A percentile compares a stretch with the other conserved stretches of the same genome.
Conservation (phyloP, 176 grass and related monocot genomes). For the Luzula sylvatica region DNA sequence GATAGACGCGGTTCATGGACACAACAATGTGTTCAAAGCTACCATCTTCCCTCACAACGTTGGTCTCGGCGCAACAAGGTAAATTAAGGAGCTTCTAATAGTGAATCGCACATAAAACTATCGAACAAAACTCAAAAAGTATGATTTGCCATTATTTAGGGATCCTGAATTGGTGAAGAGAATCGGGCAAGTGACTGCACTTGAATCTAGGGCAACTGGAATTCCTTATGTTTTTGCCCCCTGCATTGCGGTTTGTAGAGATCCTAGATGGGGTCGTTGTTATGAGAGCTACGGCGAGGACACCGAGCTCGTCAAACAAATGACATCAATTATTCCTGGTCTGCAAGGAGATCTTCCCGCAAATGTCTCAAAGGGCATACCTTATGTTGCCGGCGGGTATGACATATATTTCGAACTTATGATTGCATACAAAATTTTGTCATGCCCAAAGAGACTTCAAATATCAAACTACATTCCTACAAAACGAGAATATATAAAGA, state of each 20-base stretch:
- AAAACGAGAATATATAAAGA: neutral
- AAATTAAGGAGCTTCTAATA: neutral
- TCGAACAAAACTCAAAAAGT: no score
- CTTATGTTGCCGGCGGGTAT: conserved; percentile 52
- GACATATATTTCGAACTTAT: no score
- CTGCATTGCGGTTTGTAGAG: conserved; percentile 73
- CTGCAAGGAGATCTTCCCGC: conserved; percentile 49
- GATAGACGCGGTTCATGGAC: conserved; percentile 67
- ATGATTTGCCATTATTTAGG: conserved; percentile 17
- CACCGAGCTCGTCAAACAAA: conserved; percentile 43
- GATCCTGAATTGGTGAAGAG: conserved; percentile 49
- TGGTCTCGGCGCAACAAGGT: conserved; percentile 74
- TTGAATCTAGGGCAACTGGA: conserved; percentile 72
- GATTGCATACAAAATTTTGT: neutral
- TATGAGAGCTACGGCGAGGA: conserved; percentile 78
- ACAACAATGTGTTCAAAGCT: conserved; percentile 63
- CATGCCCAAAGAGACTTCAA: no score
- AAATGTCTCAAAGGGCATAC: conserved; percentile 28
- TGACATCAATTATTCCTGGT: conserved; percentile 56
- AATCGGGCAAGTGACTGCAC: conserved; percentile 67
- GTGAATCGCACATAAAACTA: no score
- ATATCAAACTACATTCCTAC: neutral
- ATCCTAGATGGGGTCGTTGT: conserved; percentile 83
- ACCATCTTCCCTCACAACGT: conserved; percentile 72
- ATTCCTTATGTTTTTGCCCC: conserved; percentile 74